Evolutionary conservation across 2,329 filamentous ascomycete genomes (phyloP).

Genomic region (Bipolaris gigantea): DNA sequence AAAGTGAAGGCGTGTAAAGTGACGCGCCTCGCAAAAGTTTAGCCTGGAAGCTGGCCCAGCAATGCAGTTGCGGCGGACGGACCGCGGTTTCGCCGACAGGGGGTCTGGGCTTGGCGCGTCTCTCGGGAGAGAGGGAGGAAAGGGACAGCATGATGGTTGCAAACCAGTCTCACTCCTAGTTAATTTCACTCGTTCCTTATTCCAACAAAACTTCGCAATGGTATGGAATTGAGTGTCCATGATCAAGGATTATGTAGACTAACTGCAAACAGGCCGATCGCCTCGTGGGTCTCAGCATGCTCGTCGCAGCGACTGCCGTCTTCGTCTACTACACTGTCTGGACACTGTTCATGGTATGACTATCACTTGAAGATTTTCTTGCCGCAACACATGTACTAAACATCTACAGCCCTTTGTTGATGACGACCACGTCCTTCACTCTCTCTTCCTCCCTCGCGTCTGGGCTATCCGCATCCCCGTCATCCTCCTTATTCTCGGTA

Average conservation of each 20-base stretch:
- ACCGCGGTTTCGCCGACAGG: slow-evolving; percentile 22
- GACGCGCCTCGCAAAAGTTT: slow-evolving; percentile 32
- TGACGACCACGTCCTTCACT: slow-evolving; percentile 87
- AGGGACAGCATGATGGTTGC: slow-evolving; percentile 23
- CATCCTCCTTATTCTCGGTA: slow-evolving; percentile 88
- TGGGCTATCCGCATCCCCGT: slow-evolving; percentile 99
- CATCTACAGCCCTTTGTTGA: slow-evolving; percentile 86
- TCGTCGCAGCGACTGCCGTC: slow-evolving; percentile 70
- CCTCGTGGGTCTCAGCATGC: slow-evolving; percentile 75
- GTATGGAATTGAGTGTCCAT: slow-evolving; percentile 13
- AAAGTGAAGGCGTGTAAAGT: slow-evolving; percentile 5
- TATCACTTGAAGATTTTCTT: background rate
- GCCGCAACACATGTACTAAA: background rate
- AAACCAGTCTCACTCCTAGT: slow-evolving; percentile 7
- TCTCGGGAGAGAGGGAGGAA: slow-evolving; percentile 6
- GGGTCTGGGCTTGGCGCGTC: slow-evolving; percentile 17
- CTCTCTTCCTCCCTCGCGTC: slow-evolving; percentile 93
- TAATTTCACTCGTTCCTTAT: slow-evolving; percentile 23
- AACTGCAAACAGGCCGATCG: slow-evolving; percentile 76
- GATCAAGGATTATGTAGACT: background rate
- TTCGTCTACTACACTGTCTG: slow-evolving; percentile 96
- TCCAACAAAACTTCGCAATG: slow-evolving; percentile 30
- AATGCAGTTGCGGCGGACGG: slow-evolving; percentile 17
- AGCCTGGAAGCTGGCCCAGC: slow-evolving; percentile 7
- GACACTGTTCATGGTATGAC: slow-evolving; percentile 92